These are phyloP conservation scores for Biancaea sappan DNA, from an alignment of 306 rosid genomes.

Conservation along the genomic window DNA sequence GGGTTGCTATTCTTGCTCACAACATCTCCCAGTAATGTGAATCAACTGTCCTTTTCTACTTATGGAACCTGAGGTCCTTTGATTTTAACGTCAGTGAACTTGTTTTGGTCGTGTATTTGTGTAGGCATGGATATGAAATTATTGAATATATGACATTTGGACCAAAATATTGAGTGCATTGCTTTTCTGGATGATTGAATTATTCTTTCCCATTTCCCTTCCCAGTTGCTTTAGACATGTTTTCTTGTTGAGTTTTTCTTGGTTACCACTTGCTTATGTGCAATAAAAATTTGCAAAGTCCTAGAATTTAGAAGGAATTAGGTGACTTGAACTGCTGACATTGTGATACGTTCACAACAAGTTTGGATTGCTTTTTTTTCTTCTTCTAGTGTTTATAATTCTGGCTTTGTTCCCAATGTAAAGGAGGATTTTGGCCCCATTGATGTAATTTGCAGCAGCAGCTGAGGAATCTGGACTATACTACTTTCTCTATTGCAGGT, in stretches of 20 bases:
- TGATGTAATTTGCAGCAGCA: too few species aligned
- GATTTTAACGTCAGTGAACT: background rate
- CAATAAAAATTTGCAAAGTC: too few species aligned
- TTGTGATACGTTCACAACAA: too few species aligned
- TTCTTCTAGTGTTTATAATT: background rate
- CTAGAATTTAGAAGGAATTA: background rate
- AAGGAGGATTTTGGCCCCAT: too few species aligned
- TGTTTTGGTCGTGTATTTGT: background rate
- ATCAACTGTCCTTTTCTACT: too few species aligned
- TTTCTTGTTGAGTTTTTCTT: too few species aligned
- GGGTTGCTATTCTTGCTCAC: background rate
- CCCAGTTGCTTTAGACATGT: background rate
- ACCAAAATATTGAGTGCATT: conserved; percentile 3
- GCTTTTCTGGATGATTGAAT: background rate
- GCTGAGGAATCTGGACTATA: too few species aligned
- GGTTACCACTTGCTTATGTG: too few species aligned
- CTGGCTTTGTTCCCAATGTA: too few species aligned
- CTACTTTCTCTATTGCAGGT: too few species aligned
- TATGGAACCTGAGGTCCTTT: background rate
- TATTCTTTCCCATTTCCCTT: background rate
- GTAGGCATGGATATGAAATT: background rate
- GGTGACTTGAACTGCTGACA: background rate
- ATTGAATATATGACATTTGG: background rate
- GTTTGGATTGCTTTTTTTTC: background rate
- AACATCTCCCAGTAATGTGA: background rate